A percentile compares a stretch with the other conserved stretches of the same genome.
Conservation (phyloP, 352 stramenopile species). For the Phytophthora aleatoria region DNA sequence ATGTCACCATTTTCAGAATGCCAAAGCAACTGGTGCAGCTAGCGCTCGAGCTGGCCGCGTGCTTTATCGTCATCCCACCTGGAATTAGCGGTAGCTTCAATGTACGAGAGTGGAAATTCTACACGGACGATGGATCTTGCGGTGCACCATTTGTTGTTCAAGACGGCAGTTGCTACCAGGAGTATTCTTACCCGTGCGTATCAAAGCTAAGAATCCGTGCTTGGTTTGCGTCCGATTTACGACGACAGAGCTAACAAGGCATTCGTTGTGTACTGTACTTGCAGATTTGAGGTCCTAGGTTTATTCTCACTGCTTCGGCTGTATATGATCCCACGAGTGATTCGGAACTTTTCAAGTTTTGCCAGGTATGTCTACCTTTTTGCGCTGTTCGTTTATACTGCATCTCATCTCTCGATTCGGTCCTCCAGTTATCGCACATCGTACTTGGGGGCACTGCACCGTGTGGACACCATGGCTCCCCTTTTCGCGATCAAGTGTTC, state of each 20-base stretch:
- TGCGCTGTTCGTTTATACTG: background rate
- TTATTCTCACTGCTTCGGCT: constrained; percentile 69
- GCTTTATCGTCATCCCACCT: constrained; percentile 59
- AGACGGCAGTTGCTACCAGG: constrained; percentile 58
- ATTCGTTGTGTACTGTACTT: background rate
- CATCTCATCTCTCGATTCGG: background rate
- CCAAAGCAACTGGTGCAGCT: constrained; percentile 47
- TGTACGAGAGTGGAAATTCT: constrained; percentile 77
- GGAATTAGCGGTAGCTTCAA: constrained; percentile 51
- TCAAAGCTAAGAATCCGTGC: background rate
- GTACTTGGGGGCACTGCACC: constrained; percentile 73
- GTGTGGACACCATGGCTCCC: constrained; percentile 76
- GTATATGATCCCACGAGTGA: constrained; percentile 79
- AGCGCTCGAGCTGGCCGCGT: constrained; percentile 52
- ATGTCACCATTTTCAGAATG: constrained; percentile 60
- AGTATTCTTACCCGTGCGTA: constrained; percentile 72
- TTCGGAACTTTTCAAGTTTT: constrained; percentile 81
- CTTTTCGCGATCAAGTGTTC: constrained; percentile 88
- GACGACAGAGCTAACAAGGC: constrained; percentile 1
- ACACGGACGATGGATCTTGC: constrained; percentile 45
- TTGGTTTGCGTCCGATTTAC: background rate
- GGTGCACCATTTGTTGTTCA: constrained; percentile 38
- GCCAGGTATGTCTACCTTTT: constrained; percentile 48
- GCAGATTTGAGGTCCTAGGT: constrained; percentile 68
- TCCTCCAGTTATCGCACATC: constrained; percentile 68